phyloP scores from a whole-genome alignment of 192 early-diverging fungal species.

The Coemansia sp. region DNA sequence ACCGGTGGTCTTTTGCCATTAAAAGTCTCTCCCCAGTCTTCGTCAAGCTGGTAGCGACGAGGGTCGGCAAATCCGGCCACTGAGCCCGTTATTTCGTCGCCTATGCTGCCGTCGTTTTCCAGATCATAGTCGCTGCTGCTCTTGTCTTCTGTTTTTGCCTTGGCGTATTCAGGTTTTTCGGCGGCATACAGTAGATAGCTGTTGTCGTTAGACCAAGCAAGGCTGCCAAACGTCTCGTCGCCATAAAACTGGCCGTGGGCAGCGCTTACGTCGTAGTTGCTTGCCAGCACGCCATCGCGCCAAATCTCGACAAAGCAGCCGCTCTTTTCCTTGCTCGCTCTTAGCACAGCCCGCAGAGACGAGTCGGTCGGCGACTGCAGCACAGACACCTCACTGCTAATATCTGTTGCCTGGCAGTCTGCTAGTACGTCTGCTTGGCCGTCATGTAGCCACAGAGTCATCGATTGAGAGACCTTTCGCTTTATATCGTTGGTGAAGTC shows the following conservation, averaged over 20 bases:
- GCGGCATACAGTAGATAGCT: conserved; percentile 66
- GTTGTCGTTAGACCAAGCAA: conserved; percentile 65
- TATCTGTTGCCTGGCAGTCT: conserved; percentile 35
- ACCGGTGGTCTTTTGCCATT: conserved; percentile 60
- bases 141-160: conserved; percentile 21
- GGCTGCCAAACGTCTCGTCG: conserved; percentile 67
- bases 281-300: conserved; percentile 55
- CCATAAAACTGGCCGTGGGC: conserved; percentile 72
- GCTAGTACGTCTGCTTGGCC: conserved; percentile 29
- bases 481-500: conserved; percentile 59
- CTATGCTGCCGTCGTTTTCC: conserved; percentile 18
- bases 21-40: conserved; percentile 76
- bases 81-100: conserved; percentile 41
- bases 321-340: conserved; percentile 8
- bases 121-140: background rate
- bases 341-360: conserved; percentile 45
- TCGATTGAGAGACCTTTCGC: conserved; percentile 48
- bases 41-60: conserved; percentile 54
- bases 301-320: conserved; percentile 66
- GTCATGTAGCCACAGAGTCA: conserved; percentile 32
- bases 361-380: conserved; percentile 42
- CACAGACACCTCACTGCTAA: conserved; percentile 25
- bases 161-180: conserved; percentile 58
- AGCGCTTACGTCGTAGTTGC: conserved; percentile 65
- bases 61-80: conserved; percentile 45